Evolutionary conservation across 805 yeast species (phyloP), one percentile per base, ranked within the genome.

Genomic region (Sugiyamaella lignohabitans): DNA sequence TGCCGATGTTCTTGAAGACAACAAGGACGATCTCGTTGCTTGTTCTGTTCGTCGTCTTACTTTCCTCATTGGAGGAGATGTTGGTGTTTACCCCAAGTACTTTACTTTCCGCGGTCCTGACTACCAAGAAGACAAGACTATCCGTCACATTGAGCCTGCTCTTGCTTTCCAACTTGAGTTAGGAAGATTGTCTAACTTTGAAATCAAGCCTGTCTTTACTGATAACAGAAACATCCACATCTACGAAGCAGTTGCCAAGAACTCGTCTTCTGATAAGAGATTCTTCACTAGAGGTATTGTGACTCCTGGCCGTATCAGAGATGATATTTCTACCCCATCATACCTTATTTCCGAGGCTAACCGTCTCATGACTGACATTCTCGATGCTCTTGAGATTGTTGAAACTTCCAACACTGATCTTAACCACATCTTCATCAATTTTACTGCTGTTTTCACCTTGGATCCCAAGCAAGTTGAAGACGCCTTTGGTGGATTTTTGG

Each of bases 121-220:
- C 32, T 93, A 84, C 64, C 60, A 59, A 30, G 99, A 93, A 71
- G 95, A 93, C 71, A 80, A 82, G 68, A 89, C 89, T 18, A 85
- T 93, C 65, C 88, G 99, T 73, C 97, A 93, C 65, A 88, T 93
- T 58, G 98, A 93, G 68, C 99, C 99, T 20, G 96, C 98, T 37
- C 75, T 91, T 60, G 98, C 98, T 44, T 93, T 81, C 84, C 98
- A 93, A 73, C 77, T 93, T 57, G 99, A 93, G 70, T 76, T 93
- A 53, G 91, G 87, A 60, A 82, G 98, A 71, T 75, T 93, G 69
- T 87, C 95, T 39, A 94, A 93, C 73, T 93, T 93, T 72, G 82
- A 87, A 71, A 87, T 91, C 69, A 87, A 84, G 65, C 98, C 96
- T 44, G 86, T 91, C 46, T 85, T 86, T 72, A 86, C 96, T 49